A percentile compares a stretch with the other conserved stretches of the same genome.
Conservation (phyloP, 75 land plant genomes). For the Selaginella moellendorffii region DNA sequence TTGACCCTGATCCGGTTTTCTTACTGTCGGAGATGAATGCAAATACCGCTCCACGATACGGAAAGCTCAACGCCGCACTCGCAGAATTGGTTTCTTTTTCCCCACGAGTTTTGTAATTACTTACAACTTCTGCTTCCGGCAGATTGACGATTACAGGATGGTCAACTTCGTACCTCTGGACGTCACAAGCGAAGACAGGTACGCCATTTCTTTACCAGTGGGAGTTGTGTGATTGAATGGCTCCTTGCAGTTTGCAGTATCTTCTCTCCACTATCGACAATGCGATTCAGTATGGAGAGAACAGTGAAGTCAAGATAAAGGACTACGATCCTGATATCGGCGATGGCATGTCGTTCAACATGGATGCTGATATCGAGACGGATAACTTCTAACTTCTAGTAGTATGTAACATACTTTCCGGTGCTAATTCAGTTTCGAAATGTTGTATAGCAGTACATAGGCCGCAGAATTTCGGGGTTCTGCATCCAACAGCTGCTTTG, state of each 20-base stretch:
- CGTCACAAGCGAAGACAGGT: conserved; percentile 81
- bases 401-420: no score
- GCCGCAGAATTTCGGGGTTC: conserved; percentile 31
- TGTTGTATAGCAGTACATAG: conserved; percentile 25
- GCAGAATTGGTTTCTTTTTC: conserved; percentile 54
- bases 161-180: conserved; percentile 91
- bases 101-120: not conserved
- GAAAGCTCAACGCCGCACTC: conserved; percentile 68
- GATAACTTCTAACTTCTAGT: no score
- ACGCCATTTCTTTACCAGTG: no score
- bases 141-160: conserved; percentile 95
- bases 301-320: conserved; percentile 83
- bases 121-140: not conserved
- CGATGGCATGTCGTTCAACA: no score
- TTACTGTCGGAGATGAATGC: conserved; percentile 64
- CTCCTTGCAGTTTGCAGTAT: conserved; percentile 76
- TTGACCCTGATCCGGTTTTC: conserved; percentile 65
- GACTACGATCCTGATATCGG: conserved; percentile 75
- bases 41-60: conserved; percentile 72
- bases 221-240: no score
- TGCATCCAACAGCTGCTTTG: conserved; percentile 28
- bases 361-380: no score
- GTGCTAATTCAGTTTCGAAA: no score
- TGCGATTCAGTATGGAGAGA: conserved; percentile 89
- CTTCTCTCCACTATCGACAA: conserved; percentile 65